Percentiles rank a stretch among this genome's conserved stretches.
These are phyloP conservation scores for Claviceps sp. DNA, from an alignment of 2,329 filamentous ascomycete genomes.

Conservation along the genomic window DNA sequence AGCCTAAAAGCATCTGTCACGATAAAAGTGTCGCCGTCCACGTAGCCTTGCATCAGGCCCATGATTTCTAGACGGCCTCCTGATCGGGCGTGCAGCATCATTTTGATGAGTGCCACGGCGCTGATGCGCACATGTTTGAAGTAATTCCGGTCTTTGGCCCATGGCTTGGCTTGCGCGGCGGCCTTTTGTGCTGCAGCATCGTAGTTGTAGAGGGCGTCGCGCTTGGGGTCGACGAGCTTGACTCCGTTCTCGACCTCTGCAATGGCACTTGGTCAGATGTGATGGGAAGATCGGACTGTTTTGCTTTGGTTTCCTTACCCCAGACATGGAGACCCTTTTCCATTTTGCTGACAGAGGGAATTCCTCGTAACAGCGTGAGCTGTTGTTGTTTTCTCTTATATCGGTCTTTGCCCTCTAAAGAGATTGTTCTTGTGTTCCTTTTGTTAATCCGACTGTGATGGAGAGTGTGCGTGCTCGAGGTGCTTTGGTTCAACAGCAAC, in stretches of 20 bases:
- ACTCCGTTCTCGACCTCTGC: constrained; percentile 79
- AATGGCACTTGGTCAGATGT: background rate
- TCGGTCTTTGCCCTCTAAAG: no score
- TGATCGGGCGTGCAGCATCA: constrained; percentile 98
- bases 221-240: constrained; percentile 69
- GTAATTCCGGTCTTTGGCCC: constrained; percentile 66
- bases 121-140: constrained; percentile 93
- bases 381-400: no score
- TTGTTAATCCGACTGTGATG: background rate
- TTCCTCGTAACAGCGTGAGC: background rate
- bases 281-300: background rate
- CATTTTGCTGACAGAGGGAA: background rate
- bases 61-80: constrained; percentile 89
- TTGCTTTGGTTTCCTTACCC: background rate
- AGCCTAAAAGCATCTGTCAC: constrained; percentile 89
- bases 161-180: constrained; percentile 53
- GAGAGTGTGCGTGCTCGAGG: background rate
- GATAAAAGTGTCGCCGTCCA: constrained; percentile 71
- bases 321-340: background rate
- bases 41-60: constrained; percentile 95
- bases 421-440: background rate
- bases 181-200: constrained; percentile 54
- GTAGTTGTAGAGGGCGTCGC: constrained; percentile 87
- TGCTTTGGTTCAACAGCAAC: no score
- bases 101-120: constrained; percentile 87